Percentiles rank a stretch among this genome's conserved stretches.
These are phyloP conservation scores for Medicago truncatula DNA, from an alignment of 306 rosid genomes.

Conservation along the genomic window MtrunA17r5.0-ANR NC_053049.1:48931001-48931500, in stretches of 20 bases:
- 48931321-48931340: not conserved
- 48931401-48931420: too few species aligned
- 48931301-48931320: not conserved
- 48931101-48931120: slow-evolving; percentile 5
- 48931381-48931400: too few species aligned
- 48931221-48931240: not conserved
- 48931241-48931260: not conserved
- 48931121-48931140: slow-evolving; percentile 20
- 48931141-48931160: not conserved
- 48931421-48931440: too few species aligned
- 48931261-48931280: not conserved
- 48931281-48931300: not conserved
- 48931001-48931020: slow-evolving; percentile 75
- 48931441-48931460: too few species aligned
- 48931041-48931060: slow-evolving; percentile 92
- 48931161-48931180: not conserved
- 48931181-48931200: not conserved
- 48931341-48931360: not conserved
- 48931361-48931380: not conserved
- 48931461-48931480: too few species aligned
- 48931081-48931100: slow-evolving; percentile 81
- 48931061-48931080: slow-evolving; percentile 84
- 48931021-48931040: slow-evolving; percentile 87
- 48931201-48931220: not conserved
- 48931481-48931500: too few species aligned